phyloP scores from a whole-genome alignment of 2,329 filamentous ascomycete genomes.

The Rhinocladiella mackenziei region DNA sequence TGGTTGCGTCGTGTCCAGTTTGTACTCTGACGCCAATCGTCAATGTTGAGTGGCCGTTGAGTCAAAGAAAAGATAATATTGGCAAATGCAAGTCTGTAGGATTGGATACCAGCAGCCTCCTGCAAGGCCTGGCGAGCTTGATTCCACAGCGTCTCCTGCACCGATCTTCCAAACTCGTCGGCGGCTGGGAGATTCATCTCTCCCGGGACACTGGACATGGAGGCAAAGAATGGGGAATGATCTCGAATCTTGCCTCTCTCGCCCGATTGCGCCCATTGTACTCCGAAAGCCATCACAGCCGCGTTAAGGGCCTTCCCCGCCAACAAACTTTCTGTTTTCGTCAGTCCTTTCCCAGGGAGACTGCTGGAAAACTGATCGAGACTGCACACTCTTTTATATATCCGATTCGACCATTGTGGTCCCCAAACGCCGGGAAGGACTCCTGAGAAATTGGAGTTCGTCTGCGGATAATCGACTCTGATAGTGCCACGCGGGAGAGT shows the following conservation, averaged over 20 bases:
- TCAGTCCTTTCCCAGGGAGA: slow-evolving; percentile 2
- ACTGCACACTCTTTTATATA: slow-evolving; percentile 7
- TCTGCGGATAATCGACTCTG: no score
- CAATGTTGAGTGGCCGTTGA: slow-evolving; percentile 35
- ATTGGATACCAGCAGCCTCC: slow-evolving; percentile 38
- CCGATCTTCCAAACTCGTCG: slow-evolving; percentile 28
- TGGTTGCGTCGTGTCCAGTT: background rate
- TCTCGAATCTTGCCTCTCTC: slow-evolving; percentile 1
- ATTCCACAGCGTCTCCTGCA: slow-evolving; percentile 42
- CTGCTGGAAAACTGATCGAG: slow-evolving; percentile 4
- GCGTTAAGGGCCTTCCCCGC: slow-evolving; percentile 7
- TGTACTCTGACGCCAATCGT: slow-evolving; percentile 3
- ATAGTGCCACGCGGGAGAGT: slow-evolving; percentile 1
- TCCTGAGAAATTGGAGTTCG: background rate
- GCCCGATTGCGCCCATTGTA: slow-evolving; percentile 13
- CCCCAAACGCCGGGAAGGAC: slow-evolving; percentile 1
- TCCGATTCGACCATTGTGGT: slow-evolving; percentile 10
- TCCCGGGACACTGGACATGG: slow-evolving; percentile 2
- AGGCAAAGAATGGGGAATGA: background rate
- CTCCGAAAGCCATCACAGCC: slow-evolving; percentile 12
- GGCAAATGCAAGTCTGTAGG: slow-evolving; percentile 43
- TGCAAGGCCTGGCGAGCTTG: slow-evolving; percentile 40
- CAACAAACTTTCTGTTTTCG: background rate
- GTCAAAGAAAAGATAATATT: slow-evolving; percentile 46
- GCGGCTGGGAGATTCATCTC: slow-evolving; percentile 2